Base-by-base conservation (phyloP, 1,284 basidiomycete genomes). In the Boletus semigastroideus region DNA sequence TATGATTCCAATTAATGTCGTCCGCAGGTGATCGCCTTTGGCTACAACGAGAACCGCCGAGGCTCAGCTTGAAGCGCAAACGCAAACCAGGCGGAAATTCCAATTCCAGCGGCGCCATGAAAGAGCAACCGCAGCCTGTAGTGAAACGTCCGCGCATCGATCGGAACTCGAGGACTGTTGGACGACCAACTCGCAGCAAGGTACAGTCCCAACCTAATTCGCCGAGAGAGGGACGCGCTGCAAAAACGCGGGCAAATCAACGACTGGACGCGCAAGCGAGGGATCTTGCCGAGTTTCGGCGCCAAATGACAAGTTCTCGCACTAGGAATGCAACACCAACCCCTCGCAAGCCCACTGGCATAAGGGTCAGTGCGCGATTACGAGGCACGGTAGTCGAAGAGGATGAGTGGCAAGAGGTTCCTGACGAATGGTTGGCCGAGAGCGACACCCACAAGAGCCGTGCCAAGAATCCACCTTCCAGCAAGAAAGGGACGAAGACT, bases 371-470 rank as follows among this genome's bases (percentile, higher is more conserved):
- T 59, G 78, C 84, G 3, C 74, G 89, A 27, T 65, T 90, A 50
- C 74, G 84, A 48, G 84, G 82, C n/a, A 56, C 64, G 4, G 51
- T 48, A 19, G 61, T 69, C 11, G 73, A 75, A 38, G 82, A 84
- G 10, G 84, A 84, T 1, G 86, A 82, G 59, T 92, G 90, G 89
- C 87, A 92, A 67, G 74, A 79, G 53, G 77, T 92, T 31, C 90
- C 90, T 0, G 78, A 84, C 5, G 90, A 89, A 61, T 90, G 89
- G 88, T 60, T 90, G 53, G 62, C 72, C 34, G 72, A 72, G 16
- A 56, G 59, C 42, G 59, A 58, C 37, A 46, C 48, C 45, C 57
- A 52, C 42, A 49, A 55, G 49, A 41, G 20, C 41, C 14, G 40
- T 25, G 53, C 45, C 48, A 59, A 55, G 22, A 62, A 55, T 22